Evolutionary conservation across 2,329 filamentous ascomycete genomes (phyloP).

Genomic region (Neospermospora avenae): DNA sequence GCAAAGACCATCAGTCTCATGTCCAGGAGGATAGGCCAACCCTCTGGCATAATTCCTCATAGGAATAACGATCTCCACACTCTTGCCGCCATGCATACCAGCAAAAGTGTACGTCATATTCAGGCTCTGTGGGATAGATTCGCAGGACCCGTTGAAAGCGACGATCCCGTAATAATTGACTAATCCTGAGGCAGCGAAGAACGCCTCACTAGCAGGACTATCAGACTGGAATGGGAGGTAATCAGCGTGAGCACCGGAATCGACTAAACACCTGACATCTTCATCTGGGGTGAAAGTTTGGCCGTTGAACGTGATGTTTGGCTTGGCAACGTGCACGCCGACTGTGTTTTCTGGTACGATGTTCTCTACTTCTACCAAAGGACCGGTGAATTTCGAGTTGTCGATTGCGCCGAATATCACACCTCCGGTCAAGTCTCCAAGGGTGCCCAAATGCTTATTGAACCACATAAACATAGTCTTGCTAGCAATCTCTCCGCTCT

Average conservation of each 20-base stretch:
- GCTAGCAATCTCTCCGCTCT: conserved; percentile 30
- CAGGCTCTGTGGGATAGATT: conserved; percentile 31
- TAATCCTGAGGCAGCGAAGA: conserved; percentile 21
- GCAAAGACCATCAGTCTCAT: conserved; percentile 25
- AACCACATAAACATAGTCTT: conserved; percentile 38
- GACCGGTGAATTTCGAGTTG: conserved; percentile 35
- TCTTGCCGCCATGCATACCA: conserved; percentile 24
- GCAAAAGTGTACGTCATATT: conserved; percentile 32
- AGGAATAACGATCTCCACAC: conserved; percentile 33
- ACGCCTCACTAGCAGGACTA: conserved; percentile 10
- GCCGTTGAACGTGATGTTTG: conserved; percentile 27
- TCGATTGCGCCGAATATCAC: conserved; percentile 37
- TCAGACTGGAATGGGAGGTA: conserved; percentile 22
- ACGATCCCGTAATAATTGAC: conserved; percentile 15
- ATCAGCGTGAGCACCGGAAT: conserved; percentile 34
- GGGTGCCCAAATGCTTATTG: conserved; percentile 27
- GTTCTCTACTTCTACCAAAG: conserved; percentile 33
- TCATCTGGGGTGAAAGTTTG: conserved; percentile 17
- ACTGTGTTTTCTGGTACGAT: not conserved
- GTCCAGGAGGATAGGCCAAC: conserved; percentile 10
- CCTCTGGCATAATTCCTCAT: conserved; percentile 35
- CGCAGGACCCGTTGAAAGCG: conserved; percentile 33
- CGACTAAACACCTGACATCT: conserved; percentile 32
- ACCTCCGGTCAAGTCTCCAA: conserved; percentile 32
- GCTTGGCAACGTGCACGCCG: conserved; percentile 27